These are phyloP conservation scores for Vigna angularis DNA, from an alignment of 306 rosid species.

Conservation along the genomic window DNA sequence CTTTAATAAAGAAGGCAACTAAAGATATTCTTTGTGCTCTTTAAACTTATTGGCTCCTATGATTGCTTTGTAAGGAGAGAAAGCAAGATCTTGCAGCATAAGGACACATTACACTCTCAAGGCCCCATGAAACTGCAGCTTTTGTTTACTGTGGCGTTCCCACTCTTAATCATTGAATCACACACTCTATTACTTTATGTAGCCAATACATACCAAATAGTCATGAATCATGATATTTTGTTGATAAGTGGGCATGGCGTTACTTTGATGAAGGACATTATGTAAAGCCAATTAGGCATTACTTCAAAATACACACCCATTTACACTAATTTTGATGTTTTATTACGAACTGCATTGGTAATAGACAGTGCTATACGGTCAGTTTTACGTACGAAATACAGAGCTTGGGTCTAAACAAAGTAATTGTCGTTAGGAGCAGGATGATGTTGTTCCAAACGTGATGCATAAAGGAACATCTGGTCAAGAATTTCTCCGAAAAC, in stretches of 20 bases:
- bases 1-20: constrained; percentile 67
- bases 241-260: background rate
- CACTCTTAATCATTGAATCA: constrained; percentile 48
- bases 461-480: constrained; percentile 26
- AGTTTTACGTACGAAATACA: constrained; percentile 9
- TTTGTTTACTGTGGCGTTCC: constrained; percentile 48
- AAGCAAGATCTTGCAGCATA: constrained; percentile 71
- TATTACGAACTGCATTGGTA: background rate
- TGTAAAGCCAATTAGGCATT: background rate
- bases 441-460: constrained; percentile 12
- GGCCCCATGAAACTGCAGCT: constrained; percentile 60
- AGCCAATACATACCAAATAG: constrained; percentile 29
- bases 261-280: constrained; percentile 16
- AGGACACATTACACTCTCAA: constrained; percentile 41
- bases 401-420: constrained; percentile 1
- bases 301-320: no score
- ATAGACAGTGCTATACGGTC: background rate
- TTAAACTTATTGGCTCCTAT: constrained; percentile 48
- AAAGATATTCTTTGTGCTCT: constrained; percentile 65
- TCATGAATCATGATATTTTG: constrained; percentile 23
- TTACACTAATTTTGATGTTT: no score
- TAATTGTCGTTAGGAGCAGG: constrained; percentile 10
- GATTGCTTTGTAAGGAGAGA: constrained; percentile 77
- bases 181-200: background rate
- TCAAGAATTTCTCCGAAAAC: constrained; percentile 48